phyloP scores from a whole-genome alignment of 176 grass and related monocot species.

The Raddia distichophylla region DNA sequence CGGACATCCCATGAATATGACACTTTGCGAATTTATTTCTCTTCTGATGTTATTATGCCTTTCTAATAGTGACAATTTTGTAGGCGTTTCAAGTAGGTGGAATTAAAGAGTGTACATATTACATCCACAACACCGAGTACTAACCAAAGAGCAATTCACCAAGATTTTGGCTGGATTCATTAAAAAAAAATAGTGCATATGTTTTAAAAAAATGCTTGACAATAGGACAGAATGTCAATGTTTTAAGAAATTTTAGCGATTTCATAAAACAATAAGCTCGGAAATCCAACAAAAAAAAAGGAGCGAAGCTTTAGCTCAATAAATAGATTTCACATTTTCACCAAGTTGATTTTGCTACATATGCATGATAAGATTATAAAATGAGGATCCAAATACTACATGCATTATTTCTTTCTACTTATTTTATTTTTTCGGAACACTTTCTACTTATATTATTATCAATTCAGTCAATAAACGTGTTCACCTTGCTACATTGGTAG shows the following conservation, averaged over 20 bases:
- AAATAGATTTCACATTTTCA: not conserved
- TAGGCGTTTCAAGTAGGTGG: not conserved
- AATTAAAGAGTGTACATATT: constrained; percentile 7
- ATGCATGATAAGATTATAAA: not conserved
- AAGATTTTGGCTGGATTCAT: too few species aligned
- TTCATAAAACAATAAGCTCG: not conserved
- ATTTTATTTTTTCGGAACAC: not conserved
- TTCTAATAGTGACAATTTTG: not conserved
- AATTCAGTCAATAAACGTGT: not conserved
- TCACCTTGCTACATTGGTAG: not conserved
- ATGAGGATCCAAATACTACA: not conserved
- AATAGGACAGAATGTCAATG: too few species aligned
- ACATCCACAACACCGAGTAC: not conserved
- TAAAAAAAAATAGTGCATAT: too few species aligned
- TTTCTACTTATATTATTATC: not conserved
- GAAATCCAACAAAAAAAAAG: not conserved
- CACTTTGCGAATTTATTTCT: too few species aligned
- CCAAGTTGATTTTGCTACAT: not conserved
- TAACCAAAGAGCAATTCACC: too few species aligned
- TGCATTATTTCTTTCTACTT: not conserved
- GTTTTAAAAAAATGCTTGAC: too few species aligned
- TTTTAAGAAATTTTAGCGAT: too few species aligned
- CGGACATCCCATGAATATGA: too few species aligned
- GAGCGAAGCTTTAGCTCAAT: not conserved
- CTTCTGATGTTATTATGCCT: too few species aligned